Percentiles rank a stretch among this genome's conserved stretches.
Conservation (phyloP, 2,329 filamentous ascomycete species). For the Celoporthe dispersa region DNA sequence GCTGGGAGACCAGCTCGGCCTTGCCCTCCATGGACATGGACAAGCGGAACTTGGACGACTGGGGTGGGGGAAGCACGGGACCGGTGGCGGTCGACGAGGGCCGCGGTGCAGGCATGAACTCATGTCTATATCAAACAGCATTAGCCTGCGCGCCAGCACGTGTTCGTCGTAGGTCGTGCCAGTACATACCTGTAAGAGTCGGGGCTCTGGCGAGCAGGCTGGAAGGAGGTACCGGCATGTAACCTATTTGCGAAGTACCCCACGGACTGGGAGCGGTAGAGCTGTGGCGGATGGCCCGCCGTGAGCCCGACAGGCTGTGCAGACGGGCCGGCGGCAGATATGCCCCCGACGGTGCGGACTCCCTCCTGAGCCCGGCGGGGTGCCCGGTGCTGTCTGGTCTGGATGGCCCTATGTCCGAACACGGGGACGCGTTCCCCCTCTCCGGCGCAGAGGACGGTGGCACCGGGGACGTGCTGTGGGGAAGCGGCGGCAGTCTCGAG, state of each 20-base stretch:
- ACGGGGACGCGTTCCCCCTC: constrained; percentile 21
- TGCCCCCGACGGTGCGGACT: constrained; percentile 21
- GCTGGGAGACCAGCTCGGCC: constrained; percentile 79
- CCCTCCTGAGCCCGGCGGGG: constrained; percentile 15
- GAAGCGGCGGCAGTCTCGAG: constrained; percentile 16
- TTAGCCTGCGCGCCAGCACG: constrained; percentile 25
- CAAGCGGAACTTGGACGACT: constrained; percentile 69
- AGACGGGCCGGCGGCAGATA: constrained; percentile 27
- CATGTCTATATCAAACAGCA: constrained; percentile 40
- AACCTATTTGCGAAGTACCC: constrained; percentile 62
- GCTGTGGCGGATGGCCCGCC: constrained; percentile 28
- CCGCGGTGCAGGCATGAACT: constrained; percentile 49
- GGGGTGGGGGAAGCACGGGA: constrained; percentile 42
- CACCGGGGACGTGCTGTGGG: constrained; percentile 25
- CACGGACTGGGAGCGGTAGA: constrained; percentile 43
- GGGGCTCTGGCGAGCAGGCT: constrained; percentile 49
- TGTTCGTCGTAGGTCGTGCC: background rate
- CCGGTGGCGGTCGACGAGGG: constrained; percentile 47
- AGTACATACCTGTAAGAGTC: constrained; percentile 46
- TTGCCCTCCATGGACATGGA: constrained; percentile 88
- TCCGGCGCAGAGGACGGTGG: constrained; percentile 16
- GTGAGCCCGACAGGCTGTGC: constrained; percentile 34
- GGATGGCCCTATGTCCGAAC: constrained; percentile 7
- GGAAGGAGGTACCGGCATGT: constrained; percentile 57
- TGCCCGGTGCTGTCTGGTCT: constrained; percentile 21